Percentiles rank a stretch among this genome's conserved stretches.
phyloP scores from a whole-genome alignment of 208 protist genomes.

The Leishmania turanica region DNA sequence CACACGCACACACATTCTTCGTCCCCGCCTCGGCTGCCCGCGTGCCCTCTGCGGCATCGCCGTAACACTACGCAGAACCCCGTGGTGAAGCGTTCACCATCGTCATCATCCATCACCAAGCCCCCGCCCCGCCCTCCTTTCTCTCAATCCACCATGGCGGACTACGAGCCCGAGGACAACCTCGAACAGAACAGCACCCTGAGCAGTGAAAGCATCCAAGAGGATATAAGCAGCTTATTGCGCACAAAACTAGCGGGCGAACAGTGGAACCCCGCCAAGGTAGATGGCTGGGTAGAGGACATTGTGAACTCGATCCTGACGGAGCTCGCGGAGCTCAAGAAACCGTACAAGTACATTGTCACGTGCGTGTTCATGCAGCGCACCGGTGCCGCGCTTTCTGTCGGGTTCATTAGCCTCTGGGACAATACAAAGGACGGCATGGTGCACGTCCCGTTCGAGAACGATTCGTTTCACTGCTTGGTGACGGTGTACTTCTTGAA shows the following conservation, averaged over 20 bases:
- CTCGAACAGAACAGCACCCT: slow-evolving; percentile 80
- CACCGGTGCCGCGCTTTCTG: slow-evolving; percentile 89
- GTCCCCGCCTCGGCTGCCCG: neutral
- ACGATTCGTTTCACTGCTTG: slow-evolving; percentile 80
- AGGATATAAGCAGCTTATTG: slow-evolving; percentile 68
- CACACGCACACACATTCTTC: no score
- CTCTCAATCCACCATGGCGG: slow-evolving; percentile 41
- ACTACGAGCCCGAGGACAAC: slow-evolving; percentile 65
- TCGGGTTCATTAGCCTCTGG: slow-evolving; percentile 91
- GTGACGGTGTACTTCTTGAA: slow-evolving; percentile 92
- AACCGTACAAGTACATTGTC: slow-evolving; percentile 95
- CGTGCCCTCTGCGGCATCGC: neutral
- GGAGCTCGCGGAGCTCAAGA: slow-evolving; percentile 88
- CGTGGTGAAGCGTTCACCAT: neutral
- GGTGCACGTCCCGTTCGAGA: slow-evolving; percentile 88
- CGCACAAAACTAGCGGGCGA: slow-evolving; percentile 71
- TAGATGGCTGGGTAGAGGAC: slow-evolving; percentile 84
- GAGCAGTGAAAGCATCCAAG: slow-evolving; percentile 85
- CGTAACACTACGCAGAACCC: neutral
- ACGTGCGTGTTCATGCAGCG: slow-evolving; percentile 92
- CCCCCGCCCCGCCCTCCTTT: no score
- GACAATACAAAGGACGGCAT: slow-evolving; percentile 93
- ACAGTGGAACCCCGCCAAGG: slow-evolving; percentile 82
- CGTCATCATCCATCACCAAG: neutral
- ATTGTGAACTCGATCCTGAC: slow-evolving; percentile 76